These are phyloP conservation scores for Aureococcus anophagefferens DNA, from an alignment of 108 stramenopile species.

Conservation along the genomic window DNA sequence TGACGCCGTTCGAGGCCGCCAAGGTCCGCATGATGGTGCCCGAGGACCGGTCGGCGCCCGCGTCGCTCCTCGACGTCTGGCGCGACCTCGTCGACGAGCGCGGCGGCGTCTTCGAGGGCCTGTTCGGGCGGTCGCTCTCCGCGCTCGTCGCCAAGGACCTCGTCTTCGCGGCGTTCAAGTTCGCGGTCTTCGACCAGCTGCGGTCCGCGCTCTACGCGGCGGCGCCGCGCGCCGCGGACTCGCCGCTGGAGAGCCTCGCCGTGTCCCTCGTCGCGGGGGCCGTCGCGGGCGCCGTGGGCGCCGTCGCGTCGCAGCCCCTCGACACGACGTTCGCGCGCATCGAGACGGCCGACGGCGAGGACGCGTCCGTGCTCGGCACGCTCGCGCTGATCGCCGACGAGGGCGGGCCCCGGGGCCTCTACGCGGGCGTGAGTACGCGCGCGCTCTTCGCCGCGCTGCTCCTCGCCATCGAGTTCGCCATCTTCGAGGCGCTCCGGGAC, in stretches of 20 bases:
- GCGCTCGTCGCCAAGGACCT: slow-evolving; percentile 22
- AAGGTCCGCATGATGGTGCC: slow-evolving; percentile 22
- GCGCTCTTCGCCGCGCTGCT: too few relatives aligned
- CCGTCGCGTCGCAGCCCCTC: slow-evolving; percentile 14
- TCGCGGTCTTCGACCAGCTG: slow-evolving; percentile 17
- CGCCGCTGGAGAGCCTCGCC: slow-evolving; percentile 4
- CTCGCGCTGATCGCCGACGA: too few relatives aligned
- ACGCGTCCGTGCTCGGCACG: too few relatives aligned
- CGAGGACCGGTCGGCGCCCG: slow-evolving; percentile 1
- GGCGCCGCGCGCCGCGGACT: slow-evolving; percentile 15
- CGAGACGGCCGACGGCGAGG: too few relatives aligned
- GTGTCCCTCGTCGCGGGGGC: slow-evolving; percentile 21
- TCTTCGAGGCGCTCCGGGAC: too few relatives aligned
- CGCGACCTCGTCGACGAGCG: slow-evolving; percentile 16
- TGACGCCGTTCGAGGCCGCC: slow-evolving; percentile 20
- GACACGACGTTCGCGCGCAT: not conserved
- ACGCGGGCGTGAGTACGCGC: too few relatives aligned
- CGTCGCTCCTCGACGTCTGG: slow-evolving; percentile 3
- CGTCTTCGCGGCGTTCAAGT: slow-evolving; percentile 23
- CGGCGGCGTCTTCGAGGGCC: slow-evolving; percentile 15
- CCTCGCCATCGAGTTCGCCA: too few relatives aligned
- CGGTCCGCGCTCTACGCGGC: slow-evolving; percentile 8
- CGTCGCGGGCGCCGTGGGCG: slow-evolving; percentile 22
- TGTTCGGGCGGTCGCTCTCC: not conserved
- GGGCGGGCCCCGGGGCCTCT: too few relatives aligned